Evolutionary conservation across 2,329 filamentous ascomycete genomes (phyloP), one percentile per base, ranked within the genome.

Genomic region (Tolypocladium inflatum): DNA sequence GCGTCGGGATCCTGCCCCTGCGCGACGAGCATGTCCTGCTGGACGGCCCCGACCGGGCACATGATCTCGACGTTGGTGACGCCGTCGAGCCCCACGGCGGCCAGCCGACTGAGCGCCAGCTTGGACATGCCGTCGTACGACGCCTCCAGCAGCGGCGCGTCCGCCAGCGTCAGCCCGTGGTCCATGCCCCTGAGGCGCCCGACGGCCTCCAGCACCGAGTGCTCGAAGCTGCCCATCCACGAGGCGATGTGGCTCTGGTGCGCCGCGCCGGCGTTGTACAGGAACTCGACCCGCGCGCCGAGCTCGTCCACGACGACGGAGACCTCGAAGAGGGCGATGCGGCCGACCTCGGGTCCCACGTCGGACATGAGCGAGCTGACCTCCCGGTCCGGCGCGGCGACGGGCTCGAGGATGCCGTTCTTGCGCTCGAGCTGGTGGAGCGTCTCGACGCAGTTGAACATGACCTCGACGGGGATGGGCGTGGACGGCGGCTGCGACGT

Each of bases 361-460:
- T 80, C 75, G 0, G 76, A 76, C 0, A 71, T 74, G 0, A 70
- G 62, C 0, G 76, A 75, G 9, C 65, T 68, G 2, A 74, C 63
- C 0, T 71, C 70, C 37, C 70, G 71, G 0, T 74, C 76, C 0
- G 78, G 75, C 0, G 76, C 66, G 3, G 71, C 61, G 0, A 80
- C 64, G 38, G 79, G 77, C 59, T 79, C 73, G 10, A 86, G 73
- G 1, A 85, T 68, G 1, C 78, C 74, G 50, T 79, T 76, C 11
- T 74, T 70, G 2, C 73, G 72, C 55, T 80, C 76, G 0, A 81
- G 65, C n/a, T 78, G 74, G 54, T 80, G 76, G 19, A 77, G 68
- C 0, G 76, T 75, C 4, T 81, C 80, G 2, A 77, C 71, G 62
- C 81, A 83, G 58, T 76, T 84, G 66, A 86, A 84, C 39, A 84